Base-by-base conservation (phyloP, 768 basidiomycete genomes). In the Leccinum boreale region DNA sequence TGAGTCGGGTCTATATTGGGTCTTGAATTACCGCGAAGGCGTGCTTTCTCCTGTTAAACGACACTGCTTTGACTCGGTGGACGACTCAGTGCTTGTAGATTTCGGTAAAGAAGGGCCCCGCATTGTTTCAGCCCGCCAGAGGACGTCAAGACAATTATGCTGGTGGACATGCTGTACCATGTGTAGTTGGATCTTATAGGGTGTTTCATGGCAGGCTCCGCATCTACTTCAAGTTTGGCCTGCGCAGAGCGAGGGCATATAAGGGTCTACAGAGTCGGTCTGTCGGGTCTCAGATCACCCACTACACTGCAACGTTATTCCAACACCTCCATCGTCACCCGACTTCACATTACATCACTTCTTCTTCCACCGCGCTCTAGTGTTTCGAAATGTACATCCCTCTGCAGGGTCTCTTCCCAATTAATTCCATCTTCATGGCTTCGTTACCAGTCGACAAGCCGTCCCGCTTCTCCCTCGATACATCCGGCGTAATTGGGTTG, bases 401-500 rank as follows among this genome's bases (percentile, higher is more conserved):
- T 42, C 49, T n/a, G n/a, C n/a, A 19, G n/a, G 3, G 23, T 6
- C 17, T 36, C 2, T 24, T 28, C 51, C 3, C 31, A 28, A 14
- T 1, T 21, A 9, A 1, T 46, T 31, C 49, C n/a, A 11, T 8
- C 48, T 36, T 24, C 35, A 50, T 62, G 29, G 8, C 52, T 9
- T 15, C 53, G 1, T 24, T 46, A 14, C 46, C 19, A 4, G 26
- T 55, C 4, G 48, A 53, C 33, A 44, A 33, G 5, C 48, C 65
- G 0, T n/a, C 53, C 7, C 49, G 19, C 19, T 61, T 65, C 35
- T 56, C 61, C 4, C 55, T 75, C 5, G 63, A 71, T 29, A 55
- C 55, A 4, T 60, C 71, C 1, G 73, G 72, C 24, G 57, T 67
- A 9, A 50, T 66, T 1, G 62, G 65, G 10, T 63, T 74, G 47